Conservation (phyloP, 495 filamentous ascomycete species). For the Trichoderma erinaceum region DNA sequence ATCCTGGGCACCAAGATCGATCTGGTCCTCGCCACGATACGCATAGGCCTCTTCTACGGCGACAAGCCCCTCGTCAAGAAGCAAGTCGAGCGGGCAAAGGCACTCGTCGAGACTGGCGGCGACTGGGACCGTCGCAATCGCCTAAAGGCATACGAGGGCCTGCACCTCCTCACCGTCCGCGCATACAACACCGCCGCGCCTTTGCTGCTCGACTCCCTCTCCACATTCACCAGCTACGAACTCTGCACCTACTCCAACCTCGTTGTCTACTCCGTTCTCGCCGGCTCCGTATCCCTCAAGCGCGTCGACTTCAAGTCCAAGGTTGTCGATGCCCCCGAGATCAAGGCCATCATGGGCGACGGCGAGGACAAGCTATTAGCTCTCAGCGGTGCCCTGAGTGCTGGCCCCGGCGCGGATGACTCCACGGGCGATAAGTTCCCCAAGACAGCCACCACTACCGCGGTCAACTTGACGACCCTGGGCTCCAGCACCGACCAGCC, state of each 20-base stretch:
- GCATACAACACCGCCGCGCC: conserved; percentile 87
- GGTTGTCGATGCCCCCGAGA: conserved; percentile 95
- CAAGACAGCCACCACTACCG: conserved; percentile 52
- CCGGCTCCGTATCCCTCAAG: conserved; percentile 89
- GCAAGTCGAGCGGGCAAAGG: conserved; percentile 82
- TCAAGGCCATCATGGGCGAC: conserved; percentile 89
- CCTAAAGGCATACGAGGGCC: conserved; percentile 94
- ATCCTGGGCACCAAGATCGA: conserved; percentile 96
- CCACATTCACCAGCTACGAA: conserved; percentile 98
- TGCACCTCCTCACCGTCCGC: conserved; percentile 85
- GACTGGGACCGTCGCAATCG: conserved; percentile 98
- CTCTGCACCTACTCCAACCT: conserved; percentile 91
- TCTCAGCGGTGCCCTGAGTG: conserved; percentile 65
- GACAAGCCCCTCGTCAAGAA: conserved; percentile 88
- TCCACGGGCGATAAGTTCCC: conserved; percentile 64
- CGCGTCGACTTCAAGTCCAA: conserved; percentile 98
- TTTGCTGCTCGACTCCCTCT: conserved; percentile 88
- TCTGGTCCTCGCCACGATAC: conserved; percentile 89
- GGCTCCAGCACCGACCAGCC: conserved; percentile 60
- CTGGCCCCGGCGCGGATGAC: conserved; percentile 74
- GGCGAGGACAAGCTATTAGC: conserved; percentile 80
- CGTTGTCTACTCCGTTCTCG: conserved; percentile 92
- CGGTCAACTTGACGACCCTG: conserved; percentile 77
- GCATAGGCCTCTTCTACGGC: conserved; percentile 90
- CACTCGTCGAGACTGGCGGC: conserved; percentile 85